These are phyloP conservation scores for Neofusicoccum umdonicola DNA, from an alignment of 2,329 filamentous ascomycete species.

Conservation along the genomic window DNA sequence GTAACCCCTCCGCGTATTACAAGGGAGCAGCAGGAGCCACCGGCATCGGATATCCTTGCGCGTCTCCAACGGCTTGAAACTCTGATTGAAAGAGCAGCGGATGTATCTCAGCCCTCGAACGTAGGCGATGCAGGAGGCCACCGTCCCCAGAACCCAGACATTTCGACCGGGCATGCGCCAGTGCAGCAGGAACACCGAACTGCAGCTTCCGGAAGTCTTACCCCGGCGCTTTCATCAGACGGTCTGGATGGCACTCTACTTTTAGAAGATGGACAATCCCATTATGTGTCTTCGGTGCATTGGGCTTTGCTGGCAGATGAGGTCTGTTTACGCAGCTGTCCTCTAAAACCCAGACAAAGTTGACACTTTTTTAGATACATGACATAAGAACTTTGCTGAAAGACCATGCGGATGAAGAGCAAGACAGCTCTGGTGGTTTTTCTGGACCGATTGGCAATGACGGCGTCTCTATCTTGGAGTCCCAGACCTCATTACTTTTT, in stretches of 20 bases:
- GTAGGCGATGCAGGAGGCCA: constrained; percentile 3
- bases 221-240: constrained; percentile 33
- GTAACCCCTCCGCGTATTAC: background rate
- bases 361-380: constrained; percentile 29
- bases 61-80: constrained; percentile 36
- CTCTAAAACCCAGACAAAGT: background rate
- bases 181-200: background rate
- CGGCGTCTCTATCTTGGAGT: background rate
- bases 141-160: background rate
- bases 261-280: constrained; percentile 35
- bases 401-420: constrained; percentile 9
- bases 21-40: constrained; percentile 19
- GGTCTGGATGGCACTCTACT: constrained; percentile 35
- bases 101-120: constrained; percentile 19
- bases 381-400: constrained; percentile 38
- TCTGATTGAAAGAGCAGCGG: constrained; percentile 34
- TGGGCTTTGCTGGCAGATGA: constrained; percentile 20
- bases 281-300: constrained; percentile 27
- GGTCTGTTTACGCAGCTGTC: constrained; percentile 23
- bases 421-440: constrained; percentile 19
- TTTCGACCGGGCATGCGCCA: background rate
- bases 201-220: constrained; percentile 17
- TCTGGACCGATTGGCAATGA: background rate
- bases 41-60: constrained; percentile 33
- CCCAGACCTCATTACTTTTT: background rate